Conservation (phyloP, 2,329 filamentous ascomycete genomes). For the Pseudogymnoascus sp. region DNA sequence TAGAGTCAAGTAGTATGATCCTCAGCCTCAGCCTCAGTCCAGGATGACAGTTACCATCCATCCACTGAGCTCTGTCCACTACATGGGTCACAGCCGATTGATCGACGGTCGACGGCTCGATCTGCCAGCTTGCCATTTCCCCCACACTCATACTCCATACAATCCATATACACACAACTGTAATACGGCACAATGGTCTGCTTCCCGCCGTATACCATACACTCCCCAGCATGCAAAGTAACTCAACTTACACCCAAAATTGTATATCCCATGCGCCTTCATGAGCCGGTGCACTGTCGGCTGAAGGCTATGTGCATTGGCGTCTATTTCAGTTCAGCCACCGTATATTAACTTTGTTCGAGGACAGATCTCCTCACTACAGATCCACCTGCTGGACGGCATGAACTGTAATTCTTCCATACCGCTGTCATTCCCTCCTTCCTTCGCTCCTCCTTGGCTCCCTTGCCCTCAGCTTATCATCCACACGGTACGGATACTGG, state of each 20-base stretch:
- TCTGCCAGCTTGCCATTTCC: not conserved
- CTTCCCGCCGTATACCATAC: not conserved
- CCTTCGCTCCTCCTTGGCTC: not conserved
- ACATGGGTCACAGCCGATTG: slow-evolving; percentile 6
- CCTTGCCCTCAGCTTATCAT: not conserved
- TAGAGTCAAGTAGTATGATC: not conserved
- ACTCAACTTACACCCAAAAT: not conserved
- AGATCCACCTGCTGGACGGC: not conserved
- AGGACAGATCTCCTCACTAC: slow-evolving; percentile 8
- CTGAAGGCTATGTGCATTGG: slow-evolving; percentile 6
- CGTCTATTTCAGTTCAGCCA: not conserved
- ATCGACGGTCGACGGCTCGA: not conserved
- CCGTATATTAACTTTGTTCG: not conserved
- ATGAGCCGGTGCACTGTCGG: not conserved
- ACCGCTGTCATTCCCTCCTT: not conserved
- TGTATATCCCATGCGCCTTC: not conserved
- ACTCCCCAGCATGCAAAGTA: not conserved
- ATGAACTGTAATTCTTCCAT: not conserved
- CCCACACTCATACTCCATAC: slow-evolving; percentile 2
- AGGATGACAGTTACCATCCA: no score
- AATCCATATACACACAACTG: not conserved
- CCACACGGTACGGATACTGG: slow-evolving; percentile 5
- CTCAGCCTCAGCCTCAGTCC: not conserved
- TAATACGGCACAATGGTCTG: slow-evolving; percentile 2
- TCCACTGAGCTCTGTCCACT: not conserved